Evolutionary conservation across 1,284 basidiomycete species (phyloP).

Genomic region (Meira nashicola): DNA sequence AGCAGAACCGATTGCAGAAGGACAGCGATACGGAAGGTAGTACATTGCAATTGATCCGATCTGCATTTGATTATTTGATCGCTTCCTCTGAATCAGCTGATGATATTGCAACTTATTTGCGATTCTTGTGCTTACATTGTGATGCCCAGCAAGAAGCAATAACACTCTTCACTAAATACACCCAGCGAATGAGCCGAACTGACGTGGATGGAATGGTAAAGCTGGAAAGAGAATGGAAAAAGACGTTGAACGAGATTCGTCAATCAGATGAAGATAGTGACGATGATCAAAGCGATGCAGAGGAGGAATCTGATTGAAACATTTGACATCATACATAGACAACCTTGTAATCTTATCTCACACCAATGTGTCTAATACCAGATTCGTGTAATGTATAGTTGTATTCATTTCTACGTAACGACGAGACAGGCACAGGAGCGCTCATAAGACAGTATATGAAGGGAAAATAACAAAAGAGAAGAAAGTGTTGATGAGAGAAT

Average conservation of each 20-base stretch:
- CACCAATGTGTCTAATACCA: slow-evolving; percentile 1
- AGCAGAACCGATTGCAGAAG: no score
- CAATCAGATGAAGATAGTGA: not conserved
- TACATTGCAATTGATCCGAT: no score
- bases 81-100: no score
- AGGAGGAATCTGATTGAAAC: not conserved
- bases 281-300: not conserved
- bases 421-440: slow-evolving; percentile 4
- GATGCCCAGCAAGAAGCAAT: not conserved
- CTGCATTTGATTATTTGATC: no score
- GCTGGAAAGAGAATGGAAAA: slow-evolving; percentile 3
- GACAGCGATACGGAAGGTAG: no score
- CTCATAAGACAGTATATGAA: not conserved
- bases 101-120: not conserved
- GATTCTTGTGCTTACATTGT: not conserved
- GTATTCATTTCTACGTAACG: not conserved
- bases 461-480: slow-evolving; percentile 17
- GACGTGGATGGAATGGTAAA: not conserved
- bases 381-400: not conserved
- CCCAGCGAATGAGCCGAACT: no score
- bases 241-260: not conserved
- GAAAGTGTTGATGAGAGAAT: slow-evolving; percentile 2
- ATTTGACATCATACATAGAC: not conserved
- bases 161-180: not conserved
- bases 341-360: not conserved